phyloP scores from a whole-genome alignment of 2,329 filamentous ascomycete species.

The Venturia effusa region DNA sequence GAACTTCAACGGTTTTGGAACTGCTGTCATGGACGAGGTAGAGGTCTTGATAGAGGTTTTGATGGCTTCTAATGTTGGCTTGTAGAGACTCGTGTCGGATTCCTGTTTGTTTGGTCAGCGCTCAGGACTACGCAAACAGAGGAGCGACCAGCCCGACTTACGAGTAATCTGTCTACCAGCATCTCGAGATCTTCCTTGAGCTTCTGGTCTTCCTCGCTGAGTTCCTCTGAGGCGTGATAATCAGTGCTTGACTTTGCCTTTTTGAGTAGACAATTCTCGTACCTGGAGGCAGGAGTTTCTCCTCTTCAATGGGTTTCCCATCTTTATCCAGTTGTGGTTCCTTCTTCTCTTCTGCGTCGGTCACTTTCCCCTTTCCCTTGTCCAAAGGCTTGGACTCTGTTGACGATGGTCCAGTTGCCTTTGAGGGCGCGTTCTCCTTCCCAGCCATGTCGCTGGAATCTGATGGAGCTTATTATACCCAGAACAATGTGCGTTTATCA shows the following conservation, averaged over 20 bases:
- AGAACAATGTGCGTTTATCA: not conserved
- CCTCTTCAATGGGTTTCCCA: conserved; percentile 69
- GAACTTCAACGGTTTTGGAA: conserved; percentile 97
- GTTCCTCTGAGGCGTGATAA: conserved; percentile 56
- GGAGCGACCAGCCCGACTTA: conserved; percentile 28
- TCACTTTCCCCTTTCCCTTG: conserved; percentile 94
- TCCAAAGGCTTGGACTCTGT: conserved; percentile 80
- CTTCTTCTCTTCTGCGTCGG: conserved; percentile 53
- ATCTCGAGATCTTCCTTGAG: conserved; percentile 96
- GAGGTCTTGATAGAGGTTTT: conserved; percentile 98
- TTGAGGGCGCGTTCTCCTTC: conserved; percentile 9
- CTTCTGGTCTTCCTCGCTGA: conserved; percentile 96
- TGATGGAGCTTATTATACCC: conserved; percentile 5
- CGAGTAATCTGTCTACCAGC: conserved; percentile 89
- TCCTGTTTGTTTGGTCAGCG: conserved; percentile 48
- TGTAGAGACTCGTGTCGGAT: conserved; percentile 76
- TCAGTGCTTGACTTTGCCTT: conserved; percentile 23
- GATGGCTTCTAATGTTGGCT: conserved; percentile 86
- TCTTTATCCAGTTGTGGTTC: conserved; percentile 54
- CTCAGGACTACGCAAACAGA: conserved; percentile 12
- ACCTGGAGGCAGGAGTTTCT: conserved; percentile 56
- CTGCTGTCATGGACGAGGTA: conserved; percentile 97
- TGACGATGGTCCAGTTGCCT: conserved; percentile 63
- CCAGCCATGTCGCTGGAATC: conserved; percentile 10
- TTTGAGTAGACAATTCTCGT: conserved; percentile 20